Evolutionary conservation across 202 grass and related monocot species (phyloP).

Genomic region (Panicum virgatum): DNA sequence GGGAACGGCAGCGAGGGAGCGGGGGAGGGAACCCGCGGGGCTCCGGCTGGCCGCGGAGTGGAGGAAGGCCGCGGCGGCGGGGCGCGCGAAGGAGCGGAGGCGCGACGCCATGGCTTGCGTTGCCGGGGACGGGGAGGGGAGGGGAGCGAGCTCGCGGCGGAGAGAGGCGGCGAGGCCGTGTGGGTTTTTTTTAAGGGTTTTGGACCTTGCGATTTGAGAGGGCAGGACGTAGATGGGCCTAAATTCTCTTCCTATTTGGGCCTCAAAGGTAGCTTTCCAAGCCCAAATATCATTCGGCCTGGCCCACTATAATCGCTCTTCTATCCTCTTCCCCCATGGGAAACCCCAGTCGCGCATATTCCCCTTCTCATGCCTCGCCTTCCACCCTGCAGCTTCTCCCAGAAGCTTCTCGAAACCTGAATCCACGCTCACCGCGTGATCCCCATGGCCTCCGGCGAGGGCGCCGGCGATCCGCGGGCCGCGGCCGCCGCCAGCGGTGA

Average conservation of each 20-base stretch:
- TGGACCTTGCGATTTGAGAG: conserved; percentile 21
- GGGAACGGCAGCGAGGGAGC: conserved; percentile 31
- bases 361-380: neutral
- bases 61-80: conserved; percentile 48
- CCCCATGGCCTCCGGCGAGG: conserved; percentile 36
- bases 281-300: neutral
- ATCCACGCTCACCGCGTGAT: neutral
- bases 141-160: neutral
- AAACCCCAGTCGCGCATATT: neutral
- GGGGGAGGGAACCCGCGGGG: conserved; percentile 33
- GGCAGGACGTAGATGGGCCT: neutral
- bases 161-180: neutral
- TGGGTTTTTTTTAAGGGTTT: conserved; percentile 48
- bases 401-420: conserved; percentile 29
- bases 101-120: conserved; percentile 68
- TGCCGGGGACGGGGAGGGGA: neutral
- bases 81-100: conserved; percentile 55
- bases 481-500: neutral
- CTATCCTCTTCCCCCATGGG: neutral
- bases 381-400: neutral
- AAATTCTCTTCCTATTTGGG: neutral
- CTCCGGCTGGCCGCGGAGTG: conserved; percentile 30
- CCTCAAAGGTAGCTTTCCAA: neutral
- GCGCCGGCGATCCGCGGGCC: conserved; percentile 1
- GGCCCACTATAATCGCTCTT: neutral